These are phyloP conservation scores for Syncephalastrum racemosum DNA, from an alignment of 371 early-diverging fungal genomes.

Conservation along the genomic window DNA sequence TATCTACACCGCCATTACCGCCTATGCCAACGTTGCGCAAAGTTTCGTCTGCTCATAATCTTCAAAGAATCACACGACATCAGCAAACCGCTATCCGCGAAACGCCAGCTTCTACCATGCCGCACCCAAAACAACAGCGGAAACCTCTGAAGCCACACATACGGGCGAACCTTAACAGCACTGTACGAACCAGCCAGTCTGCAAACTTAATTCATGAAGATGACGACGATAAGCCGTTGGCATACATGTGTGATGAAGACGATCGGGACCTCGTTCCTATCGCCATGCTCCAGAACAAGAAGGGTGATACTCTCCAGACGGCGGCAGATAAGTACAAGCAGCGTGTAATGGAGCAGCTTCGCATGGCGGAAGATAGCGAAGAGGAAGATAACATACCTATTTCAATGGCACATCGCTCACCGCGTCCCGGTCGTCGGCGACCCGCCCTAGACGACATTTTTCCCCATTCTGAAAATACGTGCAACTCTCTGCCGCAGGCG, in stretches of 20 bases:
- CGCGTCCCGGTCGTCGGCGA: no score
- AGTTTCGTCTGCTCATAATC: constrained; percentile 11
- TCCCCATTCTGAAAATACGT: no score
- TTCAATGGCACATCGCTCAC: no score
- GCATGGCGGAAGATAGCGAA: constrained; percentile 7
- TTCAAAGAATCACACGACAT: background rate
- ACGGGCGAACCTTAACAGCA: no score
- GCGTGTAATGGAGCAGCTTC: constrained; percentile 29
- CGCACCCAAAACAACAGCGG: constrained; percentile 2
- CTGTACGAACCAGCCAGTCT: no score
- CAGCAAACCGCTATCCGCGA: no score
- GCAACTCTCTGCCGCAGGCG: no score
- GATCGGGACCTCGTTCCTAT: constrained; percentile 11
- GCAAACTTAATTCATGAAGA: constrained; percentile 2
- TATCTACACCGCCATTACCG: background rate
- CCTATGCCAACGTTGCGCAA: constrained; percentile 2
- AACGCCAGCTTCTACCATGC: constrained; percentile 2
- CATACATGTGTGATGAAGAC: constrained; percentile 7
- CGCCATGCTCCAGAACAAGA: background rate
- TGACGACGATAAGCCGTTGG: constrained; percentile 10
- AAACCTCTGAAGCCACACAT: background rate
- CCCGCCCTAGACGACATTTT: no score
- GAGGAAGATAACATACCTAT: constrained; percentile 9
- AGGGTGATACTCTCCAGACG: background rate
- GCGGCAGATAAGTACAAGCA: constrained; percentile 45